A percentile compares a stretch with the other conserved stretches of the same genome.
Conservation (phyloP, 2,329 filamentous ascomycete genomes). For the Colletotrichum limetticola region DNA sequence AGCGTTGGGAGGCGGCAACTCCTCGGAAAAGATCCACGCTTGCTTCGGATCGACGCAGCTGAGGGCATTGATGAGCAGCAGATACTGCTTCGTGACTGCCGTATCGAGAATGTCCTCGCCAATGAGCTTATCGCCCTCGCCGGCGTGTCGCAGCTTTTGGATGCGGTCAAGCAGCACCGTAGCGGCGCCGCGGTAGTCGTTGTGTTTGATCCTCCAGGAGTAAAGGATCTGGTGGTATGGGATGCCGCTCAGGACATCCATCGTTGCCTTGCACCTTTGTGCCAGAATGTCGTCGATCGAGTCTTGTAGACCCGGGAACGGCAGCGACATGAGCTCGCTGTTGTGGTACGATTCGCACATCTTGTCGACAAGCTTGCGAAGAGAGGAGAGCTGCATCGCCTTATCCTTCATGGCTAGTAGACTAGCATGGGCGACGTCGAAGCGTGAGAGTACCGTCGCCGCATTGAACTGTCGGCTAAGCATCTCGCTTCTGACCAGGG, state of each 20-base stretch:
- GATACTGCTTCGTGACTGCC: conserved; percentile 77
- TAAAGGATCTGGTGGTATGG: conserved; percentile 93
- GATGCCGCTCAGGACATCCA: conserved; percentile 71
- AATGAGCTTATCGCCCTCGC: conserved; percentile 67
- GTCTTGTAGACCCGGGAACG: conserved; percentile 81
- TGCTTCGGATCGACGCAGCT: conserved; percentile 83
- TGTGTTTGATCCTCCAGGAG: conserved; percentile 85
- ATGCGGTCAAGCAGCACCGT: conserved; percentile 72
- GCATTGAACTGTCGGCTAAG: conserved; percentile 87
- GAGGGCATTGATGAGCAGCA: conserved; percentile 93
- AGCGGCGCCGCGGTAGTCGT: conserved; percentile 85
- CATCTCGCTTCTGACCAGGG: conserved; percentile 72
- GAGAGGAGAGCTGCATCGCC: conserved; percentile 76
- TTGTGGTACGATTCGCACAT: conserved; percentile 76
- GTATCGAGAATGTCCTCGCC: conserved; percentile 70
- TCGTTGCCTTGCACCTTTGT: conserved; percentile 75
- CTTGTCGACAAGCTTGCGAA: conserved; percentile 75
- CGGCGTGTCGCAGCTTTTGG: conserved; percentile 68
- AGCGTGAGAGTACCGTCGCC: conserved; percentile 81
- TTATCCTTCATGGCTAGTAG: conserved; percentile 78
- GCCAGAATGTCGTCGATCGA: conserved; percentile 83
- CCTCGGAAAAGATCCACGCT: conserved; percentile 80
- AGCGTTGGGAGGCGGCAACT: conserved; percentile 38
- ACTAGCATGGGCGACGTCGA: conserved; percentile 83
- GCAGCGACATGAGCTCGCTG: conserved; percentile 77